Conservation (phyloP, 1,284 basidiomycete species). For the Meira nashicola region DNA sequence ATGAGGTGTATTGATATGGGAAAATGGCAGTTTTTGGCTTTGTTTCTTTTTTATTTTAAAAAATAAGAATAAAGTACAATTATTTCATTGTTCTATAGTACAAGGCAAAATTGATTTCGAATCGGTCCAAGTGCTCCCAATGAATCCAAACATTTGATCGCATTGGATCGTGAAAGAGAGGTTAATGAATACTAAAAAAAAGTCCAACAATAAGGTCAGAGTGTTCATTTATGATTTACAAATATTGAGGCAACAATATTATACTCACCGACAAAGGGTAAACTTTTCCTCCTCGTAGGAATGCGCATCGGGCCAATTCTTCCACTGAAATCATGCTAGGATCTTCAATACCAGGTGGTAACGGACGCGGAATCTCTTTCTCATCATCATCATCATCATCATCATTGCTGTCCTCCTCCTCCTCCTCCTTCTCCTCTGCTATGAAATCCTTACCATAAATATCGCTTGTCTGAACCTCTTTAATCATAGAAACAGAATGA, state of each 20-base stretch:
- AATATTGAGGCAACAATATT: too few relatives aligned
- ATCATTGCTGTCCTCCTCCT: constrained; percentile 4
- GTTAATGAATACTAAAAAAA: too few relatives aligned
- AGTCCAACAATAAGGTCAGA: too few relatives aligned
- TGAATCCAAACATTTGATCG: neutral
- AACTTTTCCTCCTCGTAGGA: too few relatives aligned
- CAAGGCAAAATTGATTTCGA: neutral
- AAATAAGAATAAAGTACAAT: neutral
- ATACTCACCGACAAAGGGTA: too few relatives aligned
- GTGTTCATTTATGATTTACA: too few relatives aligned
- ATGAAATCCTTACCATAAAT: neutral
- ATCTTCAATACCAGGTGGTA: constrained; percentile 6
- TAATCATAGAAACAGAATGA: neutral
- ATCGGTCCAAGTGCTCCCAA: constrained; percentile 1
- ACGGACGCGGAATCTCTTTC: constrained; percentile 3
- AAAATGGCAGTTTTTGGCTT: too few relatives aligned
- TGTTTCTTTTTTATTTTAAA: too few relatives aligned
- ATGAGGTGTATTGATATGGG: too few relatives aligned
- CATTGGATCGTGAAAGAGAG: too few relatives aligned
- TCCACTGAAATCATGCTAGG: constrained; percentile 61
- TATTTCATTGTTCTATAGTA: constrained; percentile 1
- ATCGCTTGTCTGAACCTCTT: neutral
- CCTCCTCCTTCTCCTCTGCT: constrained; percentile 2
- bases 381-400: constrained; percentile 2
- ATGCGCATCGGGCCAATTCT: too few relatives aligned